Conservation (phyloP, 176 grass and related monocot genomes). For the Puya raimondii region DNA sequence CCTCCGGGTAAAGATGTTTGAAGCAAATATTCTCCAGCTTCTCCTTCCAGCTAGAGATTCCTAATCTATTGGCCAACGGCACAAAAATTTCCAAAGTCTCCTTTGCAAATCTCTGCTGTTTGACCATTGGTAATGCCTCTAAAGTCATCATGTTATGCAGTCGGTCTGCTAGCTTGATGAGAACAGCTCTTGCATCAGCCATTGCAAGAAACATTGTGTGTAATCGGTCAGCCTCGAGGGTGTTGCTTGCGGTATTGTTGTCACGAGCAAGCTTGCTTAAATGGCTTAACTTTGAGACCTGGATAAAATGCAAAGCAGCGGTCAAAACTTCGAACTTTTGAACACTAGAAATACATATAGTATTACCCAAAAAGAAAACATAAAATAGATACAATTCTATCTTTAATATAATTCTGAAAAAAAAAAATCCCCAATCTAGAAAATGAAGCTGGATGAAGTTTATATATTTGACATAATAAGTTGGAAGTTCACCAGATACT, state of each 20-base stretch:
- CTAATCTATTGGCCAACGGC: conserved; percentile 55
- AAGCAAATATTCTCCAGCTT: conserved; percentile 57
- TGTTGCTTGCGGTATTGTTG: conserved; percentile 77
- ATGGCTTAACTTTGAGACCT: conserved; percentile 90
- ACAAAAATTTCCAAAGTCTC: conserved; percentile 66
- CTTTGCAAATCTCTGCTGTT: conserved; percentile 50
- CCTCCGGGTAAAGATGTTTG: conserved; percentile 40
- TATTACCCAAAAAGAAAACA: no score
- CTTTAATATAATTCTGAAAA: neutral
- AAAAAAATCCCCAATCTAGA: conserved; percentile 15
- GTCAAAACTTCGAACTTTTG: neutral
- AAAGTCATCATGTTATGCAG: conserved; percentile 67
- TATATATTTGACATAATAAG: neutral
- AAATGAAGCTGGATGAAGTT: neutral
- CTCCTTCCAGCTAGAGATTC: conserved; percentile 57
- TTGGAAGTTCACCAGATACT: neutral
- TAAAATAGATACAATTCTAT: no score
- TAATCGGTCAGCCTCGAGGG: conserved; percentile 78
- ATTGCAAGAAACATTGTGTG: conserved; percentile 98
- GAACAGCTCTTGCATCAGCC: conserved; percentile 83
- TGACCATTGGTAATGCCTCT: conserved; percentile 31
- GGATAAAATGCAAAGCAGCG: conserved; percentile 10
- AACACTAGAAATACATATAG: neutral
- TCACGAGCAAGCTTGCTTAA: conserved; percentile 94
- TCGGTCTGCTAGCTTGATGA: conserved; percentile 73